These are phyloP conservation scores for Cytospora piceae DNA, from an alignment of 2,329 filamentous ascomycete genomes.

Conservation along the genomic window DNA sequence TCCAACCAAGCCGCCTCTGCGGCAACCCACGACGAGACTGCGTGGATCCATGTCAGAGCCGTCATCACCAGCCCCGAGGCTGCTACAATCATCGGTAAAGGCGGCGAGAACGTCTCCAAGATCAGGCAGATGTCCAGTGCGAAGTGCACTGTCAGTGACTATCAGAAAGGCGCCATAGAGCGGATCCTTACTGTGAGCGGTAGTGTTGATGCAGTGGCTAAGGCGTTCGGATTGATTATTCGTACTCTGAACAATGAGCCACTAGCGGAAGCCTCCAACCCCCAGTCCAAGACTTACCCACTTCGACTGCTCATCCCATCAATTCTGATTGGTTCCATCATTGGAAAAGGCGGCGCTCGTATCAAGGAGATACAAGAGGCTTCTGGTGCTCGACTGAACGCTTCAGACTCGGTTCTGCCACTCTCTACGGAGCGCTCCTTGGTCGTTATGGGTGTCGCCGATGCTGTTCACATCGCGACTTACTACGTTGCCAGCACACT, in stretches of 20 bases:
- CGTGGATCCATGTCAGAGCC: conserved; percentile 95
- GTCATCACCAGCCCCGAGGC: conserved; percentile 98
- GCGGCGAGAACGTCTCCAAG: conserved; percentile 96
- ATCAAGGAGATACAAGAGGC: conserved; percentile 99
- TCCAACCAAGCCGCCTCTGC: conserved; percentile 51
- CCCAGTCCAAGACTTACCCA: conserved; percentile 96
- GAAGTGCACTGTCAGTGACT: conserved; percentile 98
- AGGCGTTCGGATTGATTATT: conserved; percentile 98
- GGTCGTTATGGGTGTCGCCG: conserved; percentile 95
- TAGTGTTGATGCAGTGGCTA: conserved; percentile 93
- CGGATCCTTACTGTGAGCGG: conserved; percentile 97
- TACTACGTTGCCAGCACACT: conserved; percentile 99
- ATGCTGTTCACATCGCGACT: conserved; percentile 97
- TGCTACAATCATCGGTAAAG: conserved; percentile 97
- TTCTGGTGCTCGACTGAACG: conserved; percentile 93
- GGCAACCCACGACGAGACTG: conserved; percentile 80
- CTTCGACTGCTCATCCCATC: conserved; percentile 94
- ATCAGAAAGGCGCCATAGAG: conserved; percentile 94
- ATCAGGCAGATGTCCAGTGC: conserved; percentile 94
- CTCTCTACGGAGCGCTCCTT: conserved; percentile 97
- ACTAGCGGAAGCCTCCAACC: conserved; percentile 82
- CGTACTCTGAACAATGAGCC: conserved; percentile 98
- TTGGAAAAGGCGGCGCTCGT: conserved; percentile 92
- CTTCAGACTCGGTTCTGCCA: conserved; percentile 91
- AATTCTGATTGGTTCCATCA: conserved; percentile 97